Conservation (phyloP, 306 rosid genomes). For the Malus sylvestris region DNA sequence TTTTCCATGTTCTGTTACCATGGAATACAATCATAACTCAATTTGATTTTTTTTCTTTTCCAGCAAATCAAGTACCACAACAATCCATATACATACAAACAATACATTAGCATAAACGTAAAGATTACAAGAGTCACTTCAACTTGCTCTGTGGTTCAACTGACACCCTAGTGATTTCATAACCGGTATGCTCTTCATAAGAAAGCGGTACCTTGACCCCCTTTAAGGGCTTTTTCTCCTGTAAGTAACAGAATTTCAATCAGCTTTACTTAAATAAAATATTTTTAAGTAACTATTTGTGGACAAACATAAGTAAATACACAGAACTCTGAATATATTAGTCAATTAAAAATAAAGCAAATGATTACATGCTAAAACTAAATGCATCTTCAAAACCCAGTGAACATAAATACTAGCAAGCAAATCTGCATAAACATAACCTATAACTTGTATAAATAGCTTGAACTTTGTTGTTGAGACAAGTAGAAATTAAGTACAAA, state of each 20-base stretch:
- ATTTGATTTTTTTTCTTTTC: neutral
- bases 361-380: neutral
- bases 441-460: neutral
- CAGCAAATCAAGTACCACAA: neutral
- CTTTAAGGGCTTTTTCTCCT: slow-evolving; percentile 47
- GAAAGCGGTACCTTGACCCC: slow-evolving; percentile 34
- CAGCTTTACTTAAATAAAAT: neutral
- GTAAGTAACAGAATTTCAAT: neutral
- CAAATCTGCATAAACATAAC: neutral
- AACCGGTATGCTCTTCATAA: slow-evolving; percentile 9
- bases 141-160: slow-evolving; percentile 31
- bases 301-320: neutral
- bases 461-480: no score
- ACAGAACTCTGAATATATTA: neutral
- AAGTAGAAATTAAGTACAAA: no score
- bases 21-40: neutral
- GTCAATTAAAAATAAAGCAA: neutral
- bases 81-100: neutral
- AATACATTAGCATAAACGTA: neutral
- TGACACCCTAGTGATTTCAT: slow-evolving; percentile 39
- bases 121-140: slow-evolving; percentile 32
- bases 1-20: neutral
- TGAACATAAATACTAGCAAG: neutral
- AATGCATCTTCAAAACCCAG: neutral
- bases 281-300: no score